A percentile compares a stretch with the other conserved stretches of the same genome.
These are phyloP conservation scores for Coemansia sp. DNA, from an alignment of 192 early-diverging fungal genomes.

Conservation along the genomic window DNA sequence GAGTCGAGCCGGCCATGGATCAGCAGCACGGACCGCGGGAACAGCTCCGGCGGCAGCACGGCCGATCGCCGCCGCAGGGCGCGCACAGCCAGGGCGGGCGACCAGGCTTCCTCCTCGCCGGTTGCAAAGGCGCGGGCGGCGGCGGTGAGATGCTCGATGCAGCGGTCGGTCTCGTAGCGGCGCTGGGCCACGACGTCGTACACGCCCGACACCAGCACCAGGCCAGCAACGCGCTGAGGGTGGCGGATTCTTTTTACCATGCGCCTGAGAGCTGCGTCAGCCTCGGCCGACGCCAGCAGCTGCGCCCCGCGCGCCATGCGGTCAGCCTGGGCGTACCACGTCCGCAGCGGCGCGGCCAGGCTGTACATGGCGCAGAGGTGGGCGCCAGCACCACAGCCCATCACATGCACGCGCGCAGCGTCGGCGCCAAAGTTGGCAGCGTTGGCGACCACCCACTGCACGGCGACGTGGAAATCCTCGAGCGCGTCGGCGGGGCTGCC, in stretches of 20 bases:
- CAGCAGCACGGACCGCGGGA: slow-evolving; percentile 45
- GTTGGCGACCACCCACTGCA: slow-evolving; percentile 56
- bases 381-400: slow-evolving; percentile 56
- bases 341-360: slow-evolving; percentile 50
- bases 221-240: slow-evolving; percentile 47
- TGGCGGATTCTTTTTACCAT: slow-evolving; percentile 33
- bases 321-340: slow-evolving; percentile 55
- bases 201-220: slow-evolving; percentile 53
- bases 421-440: slow-evolving; percentile 53
- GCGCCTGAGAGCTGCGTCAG: slow-evolving; percentile 37
- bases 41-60: slow-evolving; percentile 43
- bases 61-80: slow-evolving; percentile 41
- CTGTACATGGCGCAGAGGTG: slow-evolving; percentile 57
- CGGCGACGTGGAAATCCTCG: slow-evolving; percentile 49
- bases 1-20: slow-evolving; percentile 54
- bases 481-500: slow-evolving; percentile 39
- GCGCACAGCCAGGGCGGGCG: slow-evolving; percentile 44
- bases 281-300: slow-evolving; percentile 35
- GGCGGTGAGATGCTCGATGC: slow-evolving; percentile 51
- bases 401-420: slow-evolving; percentile 41
- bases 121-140: slow-evolving; percentile 39
- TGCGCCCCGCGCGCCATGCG: slow-evolving; percentile 46
- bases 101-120: slow-evolving; percentile 53
- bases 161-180: slow-evolving; percentile 50
- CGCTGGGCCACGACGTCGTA: slow-evolving; percentile 52